A percentile compares a stretch with the other conserved stretches of the same genome.
Evolutionary conservation across 1,139 yeast species (phyloP).

Genomic region (Geotrichum cucujoidarum): DNA sequence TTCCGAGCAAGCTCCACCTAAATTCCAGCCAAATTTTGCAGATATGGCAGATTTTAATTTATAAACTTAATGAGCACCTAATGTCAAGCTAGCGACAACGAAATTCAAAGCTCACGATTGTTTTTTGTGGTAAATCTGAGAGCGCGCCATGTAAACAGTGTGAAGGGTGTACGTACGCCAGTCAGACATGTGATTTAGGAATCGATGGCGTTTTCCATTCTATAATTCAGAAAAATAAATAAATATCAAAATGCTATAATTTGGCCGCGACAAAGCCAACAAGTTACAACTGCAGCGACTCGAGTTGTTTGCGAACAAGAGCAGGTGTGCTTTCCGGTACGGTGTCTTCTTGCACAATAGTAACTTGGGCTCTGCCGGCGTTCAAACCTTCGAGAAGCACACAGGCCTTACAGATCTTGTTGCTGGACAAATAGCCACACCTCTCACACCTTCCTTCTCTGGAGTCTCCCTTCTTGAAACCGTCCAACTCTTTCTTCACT

Average conservation of each 20-base stretch:
- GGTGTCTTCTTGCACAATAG: conserved; percentile 37
- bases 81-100: too few species aligned
- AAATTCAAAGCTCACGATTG: too few species aligned
- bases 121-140: too few species aligned
- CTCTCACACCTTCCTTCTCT: conserved; percentile 53
- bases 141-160: neutral
- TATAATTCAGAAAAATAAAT: too few species aligned
- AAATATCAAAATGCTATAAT: too few species aligned
- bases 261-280: too few species aligned
- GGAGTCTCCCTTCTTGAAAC: conserved; percentile 20
- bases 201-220: conserved; percentile 6
- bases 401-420: conserved; percentile 89
- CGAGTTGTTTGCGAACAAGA: conserved; percentile 57
- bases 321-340: conserved; percentile 48
- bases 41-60: too few species aligned
- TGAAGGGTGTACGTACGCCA: neutral
- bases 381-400: conserved; percentile 80
- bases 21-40: too few species aligned
- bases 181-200: conserved; percentile 1
- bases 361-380: conserved; percentile 49
- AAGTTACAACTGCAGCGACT: conserved; percentile 28
- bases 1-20: too few species aligned
- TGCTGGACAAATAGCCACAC: conserved; percentile 90
- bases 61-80: too few species aligned
- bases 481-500: neutral